Conservation (phyloP, 208 protist genomes). For the Zelonia costaricensis region DNA sequence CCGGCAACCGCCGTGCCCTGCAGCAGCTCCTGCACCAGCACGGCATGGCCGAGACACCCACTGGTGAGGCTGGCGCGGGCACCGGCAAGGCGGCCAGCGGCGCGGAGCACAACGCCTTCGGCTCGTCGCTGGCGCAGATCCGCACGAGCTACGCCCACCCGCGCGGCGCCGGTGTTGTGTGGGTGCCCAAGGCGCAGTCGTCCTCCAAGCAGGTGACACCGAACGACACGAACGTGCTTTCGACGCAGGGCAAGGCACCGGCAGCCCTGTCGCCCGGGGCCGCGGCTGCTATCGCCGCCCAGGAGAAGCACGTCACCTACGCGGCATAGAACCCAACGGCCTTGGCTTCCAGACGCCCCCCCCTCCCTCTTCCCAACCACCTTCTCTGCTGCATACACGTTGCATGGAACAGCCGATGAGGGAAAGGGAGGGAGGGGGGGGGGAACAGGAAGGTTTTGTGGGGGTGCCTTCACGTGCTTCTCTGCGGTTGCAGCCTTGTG, state of each 20-base stretch:
- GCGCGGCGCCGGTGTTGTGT: constrained; percentile 81
- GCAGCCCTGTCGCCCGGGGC: constrained; percentile 29
- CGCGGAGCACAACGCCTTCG: constrained; percentile 30
- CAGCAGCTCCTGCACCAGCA: constrained; percentile 32
- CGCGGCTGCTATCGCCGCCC: constrained; percentile 21
- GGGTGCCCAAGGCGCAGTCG: constrained; percentile 25
- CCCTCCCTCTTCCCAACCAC: not conserved
- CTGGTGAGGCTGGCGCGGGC: constrained; percentile 1
- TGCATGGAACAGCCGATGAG: too few relatives aligned
- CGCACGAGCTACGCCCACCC: constrained; percentile 54
- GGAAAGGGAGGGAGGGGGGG: too few relatives aligned
- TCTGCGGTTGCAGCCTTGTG: too few relatives aligned
- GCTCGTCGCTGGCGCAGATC: constrained; percentile 46
- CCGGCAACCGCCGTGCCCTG: constrained; percentile 43
- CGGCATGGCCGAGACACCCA: constrained; percentile 17
- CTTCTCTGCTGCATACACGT: not conserved
- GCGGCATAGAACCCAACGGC: not conserved
- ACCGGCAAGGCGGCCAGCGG: constrained; percentile 4
- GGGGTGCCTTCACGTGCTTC: too few relatives aligned
- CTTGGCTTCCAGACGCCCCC: not conserved
- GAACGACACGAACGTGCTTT: constrained; percentile 18
- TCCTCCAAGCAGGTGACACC: not conserved
- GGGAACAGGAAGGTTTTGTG: too few relatives aligned
- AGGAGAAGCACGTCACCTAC: constrained; percentile 25
- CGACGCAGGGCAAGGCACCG: constrained; percentile 13